These are phyloP conservation scores for Pseudogymnoascus sp. DNA, from an alignment of 2,329 filamentous ascomycete genomes.

Conservation along the genomic window DNA sequence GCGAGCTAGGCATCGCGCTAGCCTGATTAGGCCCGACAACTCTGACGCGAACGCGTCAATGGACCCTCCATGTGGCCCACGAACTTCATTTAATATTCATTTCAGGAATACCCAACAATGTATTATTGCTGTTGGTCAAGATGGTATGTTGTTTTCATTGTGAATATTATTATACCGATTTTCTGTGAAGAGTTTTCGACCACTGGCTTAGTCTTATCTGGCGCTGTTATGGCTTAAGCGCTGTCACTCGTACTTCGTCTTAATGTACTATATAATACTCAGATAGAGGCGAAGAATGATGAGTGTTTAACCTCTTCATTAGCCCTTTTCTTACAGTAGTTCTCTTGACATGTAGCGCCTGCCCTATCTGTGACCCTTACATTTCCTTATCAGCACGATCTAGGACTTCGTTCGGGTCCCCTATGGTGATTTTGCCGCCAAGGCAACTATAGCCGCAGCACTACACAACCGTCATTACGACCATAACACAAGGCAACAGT, in stretches of 20 bases:
- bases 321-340: neutral
- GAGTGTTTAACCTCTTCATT: neutral
- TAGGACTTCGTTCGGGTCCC: neutral
- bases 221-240: neutral
- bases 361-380: neutral
- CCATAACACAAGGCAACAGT: neutral
- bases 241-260: neutral
- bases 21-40: constrained; percentile 1
- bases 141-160: neutral
- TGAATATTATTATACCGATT: neutral
- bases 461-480: neutral
- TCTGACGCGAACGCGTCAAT: constrained; percentile 4
- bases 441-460: neutral
- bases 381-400: neutral
- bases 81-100: neutral
- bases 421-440: neutral
- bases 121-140: neutral
- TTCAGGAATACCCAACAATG: neutral
- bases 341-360: neutral
- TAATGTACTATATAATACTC: neutral
- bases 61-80: neutral
- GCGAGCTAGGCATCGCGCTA: neutral
- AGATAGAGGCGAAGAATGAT: neutral
- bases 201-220: neutral
- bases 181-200: neutral